Conservation (phyloP, 768 basidiomycete species). For the Chalciporus chontae region DNA sequence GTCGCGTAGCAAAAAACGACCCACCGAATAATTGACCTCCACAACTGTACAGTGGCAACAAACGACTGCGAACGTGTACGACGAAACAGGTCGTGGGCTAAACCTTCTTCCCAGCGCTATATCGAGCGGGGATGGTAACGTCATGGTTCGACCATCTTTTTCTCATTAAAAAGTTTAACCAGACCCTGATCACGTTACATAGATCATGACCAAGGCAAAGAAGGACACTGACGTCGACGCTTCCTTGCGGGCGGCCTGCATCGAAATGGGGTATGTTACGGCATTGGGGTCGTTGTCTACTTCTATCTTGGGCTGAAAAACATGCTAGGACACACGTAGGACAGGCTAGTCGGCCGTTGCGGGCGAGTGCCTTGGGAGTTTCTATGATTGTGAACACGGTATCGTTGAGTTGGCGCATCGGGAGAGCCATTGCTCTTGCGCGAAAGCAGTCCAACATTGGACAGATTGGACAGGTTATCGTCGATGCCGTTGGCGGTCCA, state of each 20-base stretch:
- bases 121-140: conserved; percentile 38
- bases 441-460: conserved; percentile 44
- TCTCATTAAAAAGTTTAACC: not conserved
- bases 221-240: conserved; percentile 42
- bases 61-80: conserved; percentile 31
- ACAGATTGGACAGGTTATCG: conserved; percentile 32
- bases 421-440: conserved; percentile 52
- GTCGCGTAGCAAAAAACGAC: conserved; percentile 10
- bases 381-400: conserved; percentile 50
- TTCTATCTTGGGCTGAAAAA: not conserved
- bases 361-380: conserved; percentile 31
- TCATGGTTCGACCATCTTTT: conserved; percentile 19
- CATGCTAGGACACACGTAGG: conserved; percentile 41
- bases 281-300: not conserved
- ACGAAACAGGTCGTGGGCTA: conserved; percentile 22
- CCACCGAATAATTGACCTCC: not conserved
- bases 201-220: conserved; percentile 44
- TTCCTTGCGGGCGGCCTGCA: conserved; percentile 43
- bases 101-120: conserved; percentile 33
- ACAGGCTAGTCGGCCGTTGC: conserved; percentile 39
- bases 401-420: conserved; percentile 62
- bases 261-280: conserved; percentile 44
- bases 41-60: conserved; percentile 23
- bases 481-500: conserved; percentile 34
- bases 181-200: conserved; percentile 13